Evolutionary conservation across 1,284 basidiomycete species (phyloP), one percentile per base, ranked within the genome.

Genomic region (Mycena citricolor): DNA sequence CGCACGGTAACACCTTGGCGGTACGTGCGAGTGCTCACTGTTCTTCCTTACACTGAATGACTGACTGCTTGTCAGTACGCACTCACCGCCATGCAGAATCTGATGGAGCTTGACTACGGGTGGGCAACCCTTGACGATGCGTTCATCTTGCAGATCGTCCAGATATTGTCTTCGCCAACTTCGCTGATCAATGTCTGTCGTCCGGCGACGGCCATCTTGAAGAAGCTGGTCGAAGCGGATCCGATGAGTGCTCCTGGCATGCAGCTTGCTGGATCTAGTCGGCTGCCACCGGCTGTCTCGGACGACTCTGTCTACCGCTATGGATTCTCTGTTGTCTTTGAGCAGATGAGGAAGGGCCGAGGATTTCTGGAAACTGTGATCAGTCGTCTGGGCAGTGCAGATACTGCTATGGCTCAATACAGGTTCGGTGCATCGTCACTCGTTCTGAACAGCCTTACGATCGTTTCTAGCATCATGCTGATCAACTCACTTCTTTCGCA

Each of bases 151-250:
- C 78, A 77, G 58, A 77, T 97, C 31, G 90, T 95, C 19, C 76
- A 83, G 54, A 87, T 94, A 49, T 75, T 97, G 29, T 83, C 88
- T 4, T 81, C 86, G 0, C 70, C 84, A 13, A 73, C 78, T 39
- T 82, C 86, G 31, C 77, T 84, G n/a, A 83, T 94, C 71, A 99
- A 99, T 55, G 88, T 98, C 52, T 90, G 91, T 56, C 83, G 94
- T n/a, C 94, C 94, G 10, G 93, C 94, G 1, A 97, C 93, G n/a
- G 85, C 89, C 32, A 94, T 95, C 47, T 74, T 95, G 48, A 90
- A 91, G 68, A 86, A 86, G 55, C 77, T 94, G 14, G 89, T 94
- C 19, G 86, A 90, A 59, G 88, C 87, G 8, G 86, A 89, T 56
- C 84, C 86, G 7, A 65, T 71, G 53, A 81, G 70, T 53, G 77